Conservation (phyloP, 2,329 filamentous ascomycete genomes). For the Aspergillus sp. region DNA sequence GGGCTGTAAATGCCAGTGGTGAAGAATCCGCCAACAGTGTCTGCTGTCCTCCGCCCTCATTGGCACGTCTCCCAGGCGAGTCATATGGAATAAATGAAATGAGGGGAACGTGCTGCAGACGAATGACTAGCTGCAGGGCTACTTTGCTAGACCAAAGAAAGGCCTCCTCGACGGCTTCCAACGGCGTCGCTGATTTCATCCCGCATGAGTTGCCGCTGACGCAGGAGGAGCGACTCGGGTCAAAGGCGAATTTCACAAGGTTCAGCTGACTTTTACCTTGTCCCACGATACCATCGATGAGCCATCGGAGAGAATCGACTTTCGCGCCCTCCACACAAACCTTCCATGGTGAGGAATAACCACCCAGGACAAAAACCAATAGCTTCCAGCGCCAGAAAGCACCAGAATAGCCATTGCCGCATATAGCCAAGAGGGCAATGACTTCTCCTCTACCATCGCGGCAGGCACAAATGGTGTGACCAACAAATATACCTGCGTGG, state of each 20-base stretch:
- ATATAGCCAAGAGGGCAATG: constrained; percentile 12
- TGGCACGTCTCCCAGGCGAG: not conserved
- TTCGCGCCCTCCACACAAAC: constrained; percentile 13
- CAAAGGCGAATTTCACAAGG: not conserved
- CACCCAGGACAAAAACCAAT: constrained; percentile 15
- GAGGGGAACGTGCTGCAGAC: not conserved
- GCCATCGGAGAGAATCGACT: constrained; percentile 12
- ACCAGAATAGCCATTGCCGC: constrained; percentile 11
- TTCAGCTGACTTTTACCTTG: constrained; percentile 13
- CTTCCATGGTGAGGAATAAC: constrained; percentile 1
- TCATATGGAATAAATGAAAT: not conserved
- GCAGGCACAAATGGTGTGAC: constrained; percentile 15
- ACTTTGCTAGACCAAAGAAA: not conserved
- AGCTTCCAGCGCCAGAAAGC: constrained; percentile 2
- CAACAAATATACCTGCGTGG: constrained; percentile 12
- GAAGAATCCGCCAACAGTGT: not conserved
- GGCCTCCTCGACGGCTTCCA: not conserved
- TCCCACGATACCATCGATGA: constrained; percentile 9
- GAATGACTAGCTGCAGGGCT: not conserved
- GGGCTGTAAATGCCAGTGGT: not conserved
- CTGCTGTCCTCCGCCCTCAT: not conserved
- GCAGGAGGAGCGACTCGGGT: not conserved
- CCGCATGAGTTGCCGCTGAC: not conserved
- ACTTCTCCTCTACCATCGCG: not conserved
- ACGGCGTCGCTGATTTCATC: too few species aligned